phyloP scores from a whole-genome alignment of 225 moss, liverwort and hornwort species.

The Bryum argenteum region DNA sequence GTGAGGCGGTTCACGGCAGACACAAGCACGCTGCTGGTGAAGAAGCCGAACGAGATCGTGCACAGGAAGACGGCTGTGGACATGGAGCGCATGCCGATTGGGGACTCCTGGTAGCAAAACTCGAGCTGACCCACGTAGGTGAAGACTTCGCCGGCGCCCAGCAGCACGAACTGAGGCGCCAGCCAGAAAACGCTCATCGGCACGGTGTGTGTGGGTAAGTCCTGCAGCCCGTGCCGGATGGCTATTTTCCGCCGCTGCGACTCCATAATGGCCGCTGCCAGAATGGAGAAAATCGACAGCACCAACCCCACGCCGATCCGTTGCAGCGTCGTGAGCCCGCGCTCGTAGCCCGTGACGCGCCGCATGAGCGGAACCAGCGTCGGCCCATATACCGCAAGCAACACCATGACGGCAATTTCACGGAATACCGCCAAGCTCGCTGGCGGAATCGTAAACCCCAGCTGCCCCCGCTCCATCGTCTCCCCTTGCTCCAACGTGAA shows the following conservation, averaged over 20 bases:
- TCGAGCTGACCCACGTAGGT: slow-evolving; percentile 61
- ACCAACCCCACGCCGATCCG: slow-evolving; percentile 57
- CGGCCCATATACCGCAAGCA: slow-evolving; percentile 30
- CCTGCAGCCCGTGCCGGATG: background rate
- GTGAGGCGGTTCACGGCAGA: slow-evolving; percentile 35
- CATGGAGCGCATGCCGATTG: slow-evolving; percentile 62
- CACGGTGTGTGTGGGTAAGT: background rate
- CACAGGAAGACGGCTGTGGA: slow-evolving; percentile 49
- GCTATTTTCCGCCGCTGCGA: slow-evolving; percentile 27
- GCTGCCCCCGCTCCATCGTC: slow-evolving; percentile 30
- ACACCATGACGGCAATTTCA: slow-evolving; percentile 24
- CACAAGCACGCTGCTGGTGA: slow-evolving; percentile 53
- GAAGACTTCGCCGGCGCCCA: slow-evolving; percentile 57
- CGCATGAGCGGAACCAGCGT: slow-evolving; percentile 35
- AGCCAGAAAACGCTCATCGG: slow-evolving; percentile 64
- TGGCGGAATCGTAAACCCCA: slow-evolving; percentile 31
- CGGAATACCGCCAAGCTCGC: slow-evolving; percentile 39
- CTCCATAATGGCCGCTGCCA: slow-evolving; percentile 52
- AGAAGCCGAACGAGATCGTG: slow-evolving; percentile 57
- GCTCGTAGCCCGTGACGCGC: slow-evolving; percentile 36
- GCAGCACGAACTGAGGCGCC: slow-evolving; percentile 54
- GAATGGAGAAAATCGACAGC: slow-evolving; percentile 49
- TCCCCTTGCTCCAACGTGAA: slow-evolving; percentile 39
- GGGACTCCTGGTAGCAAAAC: slow-evolving; percentile 63
- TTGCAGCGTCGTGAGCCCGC: slow-evolving; percentile 37